These are phyloP conservation scores for Aspergillus calidoustus DNA, from an alignment of 2,329 filamentous ascomycete species.

Conservation along the genomic window DNA sequence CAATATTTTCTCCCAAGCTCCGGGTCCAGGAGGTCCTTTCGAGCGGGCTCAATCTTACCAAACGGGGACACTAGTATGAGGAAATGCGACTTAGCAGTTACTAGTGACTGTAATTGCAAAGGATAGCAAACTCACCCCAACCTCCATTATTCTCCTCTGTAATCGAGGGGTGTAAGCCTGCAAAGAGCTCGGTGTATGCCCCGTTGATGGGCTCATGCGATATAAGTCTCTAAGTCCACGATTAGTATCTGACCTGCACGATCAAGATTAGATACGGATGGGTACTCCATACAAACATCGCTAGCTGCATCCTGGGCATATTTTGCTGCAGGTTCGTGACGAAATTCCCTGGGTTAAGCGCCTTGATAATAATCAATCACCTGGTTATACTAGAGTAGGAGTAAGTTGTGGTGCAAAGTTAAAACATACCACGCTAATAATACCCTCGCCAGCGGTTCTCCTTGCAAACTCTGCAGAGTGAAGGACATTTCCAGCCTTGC, in stretches of 20 bases:
- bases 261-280: background rate
- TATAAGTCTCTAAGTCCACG: background rate
- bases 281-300: background rate
- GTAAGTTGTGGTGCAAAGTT: too few species aligned
- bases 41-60: background rate
- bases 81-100: too few species aligned
- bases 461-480: constrained; percentile 22
- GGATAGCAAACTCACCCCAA: background rate
- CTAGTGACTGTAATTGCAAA: background rate
- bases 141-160: background rate
- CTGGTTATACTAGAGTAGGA: too few species aligned
- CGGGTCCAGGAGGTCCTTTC: background rate
- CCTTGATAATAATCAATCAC: background rate
- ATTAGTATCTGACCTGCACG: background rate
- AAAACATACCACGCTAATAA: constrained; percentile 23
- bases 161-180: background rate
- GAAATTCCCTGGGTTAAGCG: background rate
- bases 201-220: background rate
- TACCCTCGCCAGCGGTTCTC: constrained; percentile 17
- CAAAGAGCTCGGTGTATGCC: constrained; percentile 6
- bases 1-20: background rate
- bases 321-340: background rate
- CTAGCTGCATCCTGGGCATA: background rate
- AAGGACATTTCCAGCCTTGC: constrained; percentile 30
- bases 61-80: background rate